A percentile compares a stretch with the other conserved stretches of the same genome.
These are phyloP conservation scores for Phytophthora nicotianae DNA, from an alignment of 352 stramenopile species.

Conservation along the genomic window DNA sequence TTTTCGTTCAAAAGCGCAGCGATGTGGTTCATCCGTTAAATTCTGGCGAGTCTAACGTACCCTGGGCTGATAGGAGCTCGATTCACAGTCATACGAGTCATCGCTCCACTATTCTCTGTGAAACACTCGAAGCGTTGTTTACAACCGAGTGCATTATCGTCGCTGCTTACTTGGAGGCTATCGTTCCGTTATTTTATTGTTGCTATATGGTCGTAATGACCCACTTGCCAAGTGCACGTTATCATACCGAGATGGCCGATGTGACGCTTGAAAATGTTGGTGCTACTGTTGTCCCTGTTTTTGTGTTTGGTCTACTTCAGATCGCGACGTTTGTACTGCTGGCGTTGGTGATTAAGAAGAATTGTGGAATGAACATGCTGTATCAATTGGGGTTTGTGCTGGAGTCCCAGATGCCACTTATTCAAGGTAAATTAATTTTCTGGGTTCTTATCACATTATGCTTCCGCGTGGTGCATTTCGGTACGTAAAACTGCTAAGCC, in stretches of 20 bases:
- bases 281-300: not conserved
- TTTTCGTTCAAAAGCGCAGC: not conserved
- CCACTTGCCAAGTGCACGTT: constrained; percentile 22
- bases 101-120: not conserved
- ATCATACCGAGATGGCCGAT: constrained; percentile 21
- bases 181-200: constrained; percentile 43
- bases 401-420: constrained; percentile 20
- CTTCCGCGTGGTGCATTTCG: not conserved
- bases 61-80: not conserved
- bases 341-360: constrained; percentile 22
- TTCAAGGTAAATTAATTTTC: no score
- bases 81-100: not conserved
- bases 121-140: not conserved
- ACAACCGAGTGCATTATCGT: constrained; percentile 11
- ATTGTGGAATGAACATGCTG: constrained; percentile 22
- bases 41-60: not conserved
- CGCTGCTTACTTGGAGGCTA: constrained; percentile 41
- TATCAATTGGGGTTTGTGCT: constrained; percentile 45
- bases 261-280: constrained; percentile 4
- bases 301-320: not conserved
- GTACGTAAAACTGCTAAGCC: not conserved
- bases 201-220: constrained; percentile 28
- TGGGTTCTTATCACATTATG: no score
- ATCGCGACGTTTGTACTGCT: constrained; percentile 19
- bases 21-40: not conserved